Evolutionary conservation across 2,329 filamentous ascomycete genomes (phyloP), one percentile per base, ranked within the genome.

Genomic region (Sporothrix sp.): DNA sequence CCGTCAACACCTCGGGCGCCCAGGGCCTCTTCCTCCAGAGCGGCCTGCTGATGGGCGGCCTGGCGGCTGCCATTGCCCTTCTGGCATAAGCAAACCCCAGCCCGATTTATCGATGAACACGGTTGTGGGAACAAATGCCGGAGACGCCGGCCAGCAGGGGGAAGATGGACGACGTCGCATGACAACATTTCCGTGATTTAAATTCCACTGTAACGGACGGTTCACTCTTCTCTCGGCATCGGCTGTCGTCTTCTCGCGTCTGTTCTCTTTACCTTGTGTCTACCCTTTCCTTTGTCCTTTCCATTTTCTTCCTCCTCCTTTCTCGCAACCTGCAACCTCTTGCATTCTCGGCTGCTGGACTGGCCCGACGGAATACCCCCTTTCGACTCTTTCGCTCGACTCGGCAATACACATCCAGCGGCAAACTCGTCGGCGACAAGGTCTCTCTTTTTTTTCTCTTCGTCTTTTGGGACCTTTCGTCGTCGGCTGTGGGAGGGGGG

Each of bases 31-130:
- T 67, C 25, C 59, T 67, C 54, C 65, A 69, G 58, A 65, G 65
- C 54, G 68, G 69, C 42, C 54, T 72, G 51, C 55, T 73, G 40
- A 65, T 67, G 32, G 63, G 62, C 36, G 65, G 64, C 33, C 53
- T 73, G 50, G 65, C 66, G 25, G 68, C 66, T 32, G 69, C 65
- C 52, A 52, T 71, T 46, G 65, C 66, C 52, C 62, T 69, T 51
- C 65, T 70, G 46, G 64, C 63, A 55, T 66, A 63, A 59, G 25
- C 6, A 28, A 5, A 5, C 5, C 25, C 25, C 25, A 6, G 6
- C 10, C 10, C 5, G 25, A 28, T 28, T 28, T 28, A 28, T 10
- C 10, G 25, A 28, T 6, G 10, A 5, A 28, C 6, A 28, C 5
- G 25, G 10, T 28, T 28, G 25, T 5, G 25, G 5, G 25, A 28